Percentiles rank a stretch among this genome's conserved stretches.
Conservation (phyloP, 371 early-diverging fungal genomes). For the Mortierella sp. region DNA sequence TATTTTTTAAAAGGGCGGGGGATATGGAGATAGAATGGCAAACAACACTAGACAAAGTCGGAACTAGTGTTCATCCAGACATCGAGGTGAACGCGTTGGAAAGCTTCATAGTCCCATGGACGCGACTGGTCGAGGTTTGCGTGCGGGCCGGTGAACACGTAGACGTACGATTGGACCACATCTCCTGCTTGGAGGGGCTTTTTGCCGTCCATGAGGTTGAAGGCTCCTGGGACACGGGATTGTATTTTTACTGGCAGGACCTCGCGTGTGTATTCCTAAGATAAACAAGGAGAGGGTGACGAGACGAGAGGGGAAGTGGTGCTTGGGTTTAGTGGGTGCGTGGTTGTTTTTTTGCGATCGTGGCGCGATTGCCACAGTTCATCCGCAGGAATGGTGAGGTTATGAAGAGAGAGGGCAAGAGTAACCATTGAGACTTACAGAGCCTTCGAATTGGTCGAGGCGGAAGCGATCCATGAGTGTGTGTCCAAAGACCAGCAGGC, state of each 20-base stretch:
- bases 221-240: slow-evolving; percentile 35
- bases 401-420: background rate
- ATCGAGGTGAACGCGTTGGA: slow-evolving; percentile 31
- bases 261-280: slow-evolving; percentile 50
- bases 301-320: background rate
- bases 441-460: slow-evolving; percentile 54
- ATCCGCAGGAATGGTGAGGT: background rate
- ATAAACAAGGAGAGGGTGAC: background rate
- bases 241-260: slow-evolving; percentile 27
- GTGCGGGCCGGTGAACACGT: slow-evolving; percentile 41
- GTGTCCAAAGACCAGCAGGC: slow-evolving; percentile 47
- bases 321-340: background rate
- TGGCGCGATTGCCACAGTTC: background rate
- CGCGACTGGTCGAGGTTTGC: slow-evolving; percentile 30
- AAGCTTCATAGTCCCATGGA: slow-evolving; percentile 47
- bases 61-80: slow-evolving; percentile 40
- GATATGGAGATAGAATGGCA: background rate
- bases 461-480: slow-evolving; percentile 43
- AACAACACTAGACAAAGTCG: slow-evolving; percentile 18
- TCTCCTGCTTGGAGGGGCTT: slow-evolving; percentile 28
- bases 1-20: background rate
- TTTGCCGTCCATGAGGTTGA: slow-evolving; percentile 19
- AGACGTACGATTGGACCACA: slow-evolving; percentile 34
- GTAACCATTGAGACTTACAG: slow-evolving; percentile 15
- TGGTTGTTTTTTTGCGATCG: background rate